Evolutionary conservation across 805 yeast species (phyloP), one percentile per base, ranked within the genome.

Genomic region (Metschnikowia lochheadii): DNA sequence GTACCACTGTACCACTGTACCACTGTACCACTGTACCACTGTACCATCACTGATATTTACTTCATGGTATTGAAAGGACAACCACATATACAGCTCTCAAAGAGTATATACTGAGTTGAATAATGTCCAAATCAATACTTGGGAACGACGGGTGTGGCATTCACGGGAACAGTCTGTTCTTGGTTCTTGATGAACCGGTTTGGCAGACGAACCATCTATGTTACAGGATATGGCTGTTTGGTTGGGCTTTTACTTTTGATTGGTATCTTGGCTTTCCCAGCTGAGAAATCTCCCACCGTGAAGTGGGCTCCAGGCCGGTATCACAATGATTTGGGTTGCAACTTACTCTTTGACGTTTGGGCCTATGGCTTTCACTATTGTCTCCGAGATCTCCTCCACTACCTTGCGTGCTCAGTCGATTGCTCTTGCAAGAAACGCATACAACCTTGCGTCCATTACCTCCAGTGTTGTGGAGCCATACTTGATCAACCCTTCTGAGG

Each of bases 261-360:
- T 35, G 55, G 55, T 17, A 39, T 49, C 23, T 35, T 52, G 23
- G 44, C 53, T 5, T 36, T 13, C 57, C 63, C 63, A 13, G 55
- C 59, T 8, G 57, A 51, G 18, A 52, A 56, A 52, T 47, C 55
- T 6, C 23, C 51, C 8, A 52, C 55, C 6, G 52, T 60, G 15
- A 55, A 54, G 42, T 63, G 66, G 66, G 62, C n/a, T 57, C 6
- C 65, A 61, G 48, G 57, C 64, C n/a, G 65, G 54, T 20, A 38
- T 63, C 17, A 57, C 63, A 8, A 45, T 52, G 48, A 14, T 38
- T 3, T 52, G 55, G 55, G 53, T 46, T 11, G 55, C 47, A 21
- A 49, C 52, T 7, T 49, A 49, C 47, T 46, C 52, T 3, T 14
- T 38, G 43, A 41, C 50, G 32, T 46, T 49, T 32, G 54, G 55